Conservation (phyloP, 164 flowering plant species). For the Macadamia integrifolia region DNA sequence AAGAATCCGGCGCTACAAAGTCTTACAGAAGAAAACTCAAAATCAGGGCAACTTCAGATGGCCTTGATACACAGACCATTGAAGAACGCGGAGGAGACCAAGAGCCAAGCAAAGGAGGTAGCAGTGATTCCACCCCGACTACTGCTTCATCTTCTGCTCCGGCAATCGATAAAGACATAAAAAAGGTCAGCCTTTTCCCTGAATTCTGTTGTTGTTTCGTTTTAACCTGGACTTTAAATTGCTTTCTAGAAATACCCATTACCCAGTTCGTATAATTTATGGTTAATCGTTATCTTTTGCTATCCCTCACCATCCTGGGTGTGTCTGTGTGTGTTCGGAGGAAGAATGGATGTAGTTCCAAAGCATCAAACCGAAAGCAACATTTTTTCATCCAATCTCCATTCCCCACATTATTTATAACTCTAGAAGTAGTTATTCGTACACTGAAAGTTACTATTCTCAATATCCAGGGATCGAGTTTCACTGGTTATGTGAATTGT, state of each 20-base stretch:
- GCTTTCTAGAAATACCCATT: not conserved
- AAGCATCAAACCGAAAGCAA: too few species aligned
- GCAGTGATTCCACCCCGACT: not conserved
- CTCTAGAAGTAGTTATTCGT: too few species aligned
- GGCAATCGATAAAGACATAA: constrained; percentile 48
- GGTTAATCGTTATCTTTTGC: too few species aligned
- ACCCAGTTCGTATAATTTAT: not conserved
- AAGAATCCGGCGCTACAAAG: not conserved
- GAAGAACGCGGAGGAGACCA: constrained; percentile 22
- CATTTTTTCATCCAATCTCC: too few species aligned
- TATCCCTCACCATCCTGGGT: too few species aligned
- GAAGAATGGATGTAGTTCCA: too few species aligned
- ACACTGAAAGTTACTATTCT: too few species aligned
- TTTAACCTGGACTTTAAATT: too few species aligned
- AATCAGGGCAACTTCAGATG: constrained; percentile 32
- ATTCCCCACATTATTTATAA: too few species aligned
- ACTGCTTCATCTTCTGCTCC: constrained; percentile 21
- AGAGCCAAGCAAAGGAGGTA: constrained; percentile 15
- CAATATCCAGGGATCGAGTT: too few species aligned
- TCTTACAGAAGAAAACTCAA: constrained; percentile 9
- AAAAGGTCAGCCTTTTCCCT: constrained; percentile 32
- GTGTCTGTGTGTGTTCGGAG: too few species aligned
- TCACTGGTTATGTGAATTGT: too few species aligned
- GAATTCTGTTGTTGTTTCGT: not conserved
- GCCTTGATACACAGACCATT: constrained; percentile 22